A percentile compares a stretch with the other conserved stretches of the same genome.
phyloP scores from a whole-genome alignment of 352 stramenopile species.

The Elongisporangium undulatum region DNA sequence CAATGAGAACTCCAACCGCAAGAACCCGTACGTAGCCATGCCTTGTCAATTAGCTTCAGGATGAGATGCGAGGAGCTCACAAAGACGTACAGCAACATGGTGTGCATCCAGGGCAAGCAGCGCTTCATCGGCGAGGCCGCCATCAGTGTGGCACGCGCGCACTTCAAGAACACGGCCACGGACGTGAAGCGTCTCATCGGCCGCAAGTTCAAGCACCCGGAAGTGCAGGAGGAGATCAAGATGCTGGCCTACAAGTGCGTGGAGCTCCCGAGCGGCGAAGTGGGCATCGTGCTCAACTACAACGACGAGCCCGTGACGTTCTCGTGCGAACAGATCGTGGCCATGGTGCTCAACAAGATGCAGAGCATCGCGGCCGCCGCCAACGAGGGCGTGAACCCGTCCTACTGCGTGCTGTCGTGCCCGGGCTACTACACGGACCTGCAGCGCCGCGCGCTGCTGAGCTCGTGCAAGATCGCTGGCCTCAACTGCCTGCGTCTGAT shows the following conservation, averaged over 20 bases:
- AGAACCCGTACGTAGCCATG: slow-evolving; percentile 87
- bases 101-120: slow-evolving; percentile 88
- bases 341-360: slow-evolving; percentile 98
- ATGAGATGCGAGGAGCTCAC: not conserved
- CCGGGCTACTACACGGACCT: slow-evolving; percentile 97
- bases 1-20: slow-evolving; percentile 99
- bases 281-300: slow-evolving; percentile 91
- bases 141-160: slow-evolving; percentile 90
- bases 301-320: slow-evolving; percentile 90
- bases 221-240: slow-evolving; percentile 95
- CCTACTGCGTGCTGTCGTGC: slow-evolving; percentile 94
- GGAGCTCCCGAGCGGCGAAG: slow-evolving; percentile 82
- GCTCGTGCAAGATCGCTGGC: slow-evolving; percentile 91
- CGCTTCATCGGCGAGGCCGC: slow-evolving; percentile 93
- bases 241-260: slow-evolving; percentile 90
- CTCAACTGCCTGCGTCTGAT: slow-evolving; percentile 97
- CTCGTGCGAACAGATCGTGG: slow-evolving; percentile 94
- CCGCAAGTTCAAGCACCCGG: slow-evolving; percentile 93
- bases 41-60: not conserved
- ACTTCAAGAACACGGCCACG: slow-evolving; percentile 98
- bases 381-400: slow-evolving; percentile 85
- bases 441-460: slow-evolving; percentile 94
- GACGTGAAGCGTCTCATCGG: slow-evolving; percentile 98
- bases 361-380: slow-evolving; percentile 91
- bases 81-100: slow-evolving; percentile 52